Base-by-base conservation (phyloP, 2,329 filamentous ascomycete species). In the Pseudovirgaria hyperparasitica region DNA sequence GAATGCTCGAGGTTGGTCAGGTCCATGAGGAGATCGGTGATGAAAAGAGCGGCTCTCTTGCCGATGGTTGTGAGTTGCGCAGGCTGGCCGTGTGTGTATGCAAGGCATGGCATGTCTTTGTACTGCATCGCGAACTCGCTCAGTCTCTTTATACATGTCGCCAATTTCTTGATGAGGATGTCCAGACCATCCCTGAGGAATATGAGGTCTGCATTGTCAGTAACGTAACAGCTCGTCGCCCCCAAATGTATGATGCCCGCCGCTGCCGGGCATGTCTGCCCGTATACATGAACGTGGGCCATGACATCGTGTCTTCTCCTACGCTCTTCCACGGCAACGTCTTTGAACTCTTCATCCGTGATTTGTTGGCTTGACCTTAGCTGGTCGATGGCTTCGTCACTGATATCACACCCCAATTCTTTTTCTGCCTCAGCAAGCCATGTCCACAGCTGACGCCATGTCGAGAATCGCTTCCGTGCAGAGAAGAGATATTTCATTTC, bases 401-500 rank as follows among this genome's bases (percentile, higher is more conserved):
- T 74, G 48, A 93, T 86, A 6, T 69, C 60, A 24, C 92, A 69
- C 3, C 84, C 84, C 2, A 92, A 68, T 53, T 86, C 78, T 52
- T 75, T 76, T 62, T 93, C 78, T 7, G 70, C 65, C 62, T 92
- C 77, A 14, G 85, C 85, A 8, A 93, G 76, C 57, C 68, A 75
- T 23, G 87, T 62, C 86, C 86, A 94, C 11, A 93, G 71, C 50
- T 81, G 68, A 37, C 85, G 73, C 84, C 84, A 92, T 29, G 74
- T 84, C 22, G 72, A 76, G 52, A 76, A 73, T 16, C 84, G 69
- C 28, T 72, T 76, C 22, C 82, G 72, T 32, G 76, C 72, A 41
- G 75, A 77, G 64, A 93, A 94, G 35, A 93, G 71, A 38, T 69
- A 66, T 43, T 76, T 52, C 52, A 55, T 55, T 36, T 52, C 50